phyloP scores from a whole-genome alignment of 202 grass and related monocot genomes.

The Panicum virgatum region DNA sequence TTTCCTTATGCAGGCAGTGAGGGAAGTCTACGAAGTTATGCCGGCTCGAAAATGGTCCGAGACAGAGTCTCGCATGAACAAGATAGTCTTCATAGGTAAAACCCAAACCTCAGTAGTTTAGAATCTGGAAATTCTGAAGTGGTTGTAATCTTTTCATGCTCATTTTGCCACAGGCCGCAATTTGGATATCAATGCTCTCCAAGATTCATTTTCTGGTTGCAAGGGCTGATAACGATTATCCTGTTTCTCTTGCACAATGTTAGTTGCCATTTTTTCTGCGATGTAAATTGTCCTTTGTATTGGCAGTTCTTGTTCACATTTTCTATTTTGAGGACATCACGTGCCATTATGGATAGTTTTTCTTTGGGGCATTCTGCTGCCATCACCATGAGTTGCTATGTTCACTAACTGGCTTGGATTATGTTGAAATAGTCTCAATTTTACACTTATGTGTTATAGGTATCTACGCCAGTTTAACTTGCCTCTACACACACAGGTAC shows the following conservation, averaged over 20 bases:
- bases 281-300: constrained; percentile 13
- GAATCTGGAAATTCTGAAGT: background rate
- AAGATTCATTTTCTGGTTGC: constrained; percentile 74
- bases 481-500: background rate
- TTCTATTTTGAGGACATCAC: background rate
- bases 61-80: constrained; percentile 65
- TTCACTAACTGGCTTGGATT: background rate
- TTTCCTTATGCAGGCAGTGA: constrained; percentile 76
- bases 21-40: constrained; percentile 90
- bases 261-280: background rate
- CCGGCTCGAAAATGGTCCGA: constrained; percentile 74
- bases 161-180: constrained; percentile 60
- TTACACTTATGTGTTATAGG: background rate
- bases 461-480: background rate
- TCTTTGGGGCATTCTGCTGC: background rate
- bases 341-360: background rate
- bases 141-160: constrained; percentile 30
- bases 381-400: background rate
- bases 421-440: background rate
- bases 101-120: constrained; percentile 11
- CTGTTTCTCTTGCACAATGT: background rate
- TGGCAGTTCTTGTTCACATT: background rate
- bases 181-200: constrained; percentile 69
- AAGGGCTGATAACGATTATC: constrained; percentile 30
- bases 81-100: constrained; percentile 94